Conservation (phyloP, 176 grass and related monocot genomes). For the Themeda triandra region DNA sequence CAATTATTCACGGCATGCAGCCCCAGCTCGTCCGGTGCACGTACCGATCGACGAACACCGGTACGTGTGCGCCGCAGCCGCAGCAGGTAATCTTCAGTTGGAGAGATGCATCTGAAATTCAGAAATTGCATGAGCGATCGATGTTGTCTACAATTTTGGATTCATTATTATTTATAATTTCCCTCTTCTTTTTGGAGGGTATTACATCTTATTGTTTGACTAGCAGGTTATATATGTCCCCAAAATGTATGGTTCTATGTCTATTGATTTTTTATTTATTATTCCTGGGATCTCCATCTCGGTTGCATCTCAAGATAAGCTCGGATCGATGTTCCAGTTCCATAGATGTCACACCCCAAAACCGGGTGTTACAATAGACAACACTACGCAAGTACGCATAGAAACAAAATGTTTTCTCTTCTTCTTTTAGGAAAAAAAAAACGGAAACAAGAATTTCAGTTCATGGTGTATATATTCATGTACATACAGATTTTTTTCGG, state of each 20-base stretch:
- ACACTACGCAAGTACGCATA: too few species aligned
- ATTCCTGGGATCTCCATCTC: not conserved
- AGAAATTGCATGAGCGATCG: not conserved
- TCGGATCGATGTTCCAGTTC: not conserved
- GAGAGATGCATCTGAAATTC: not conserved
- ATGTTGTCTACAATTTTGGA: not conserved
- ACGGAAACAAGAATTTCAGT: not conserved
- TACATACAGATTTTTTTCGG: too few species aligned
- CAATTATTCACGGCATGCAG: not conserved
- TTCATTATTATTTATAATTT: not conserved
- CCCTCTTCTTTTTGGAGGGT: not conserved
- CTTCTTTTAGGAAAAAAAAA: not conserved
- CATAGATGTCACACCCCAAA: not conserved
- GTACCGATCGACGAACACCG: not conserved
- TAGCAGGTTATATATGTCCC: too few species aligned
- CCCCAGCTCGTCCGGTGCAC: not conserved
- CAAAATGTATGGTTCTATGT: not conserved
- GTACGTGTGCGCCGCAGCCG: not conserved
- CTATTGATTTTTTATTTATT: not conserved
- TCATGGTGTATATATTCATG: not conserved
- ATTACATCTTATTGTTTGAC: not conserved
- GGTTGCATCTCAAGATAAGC: not conserved
- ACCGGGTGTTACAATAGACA: too few species aligned
- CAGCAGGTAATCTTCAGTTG: not conserved
- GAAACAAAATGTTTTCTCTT: not conserved